A percentile compares a stretch with the other conserved stretches of the same genome.
Evolutionary conservation across 768 basidiomycete species (phyloP).

Genomic region (Cubamyces sp.): DNA sequence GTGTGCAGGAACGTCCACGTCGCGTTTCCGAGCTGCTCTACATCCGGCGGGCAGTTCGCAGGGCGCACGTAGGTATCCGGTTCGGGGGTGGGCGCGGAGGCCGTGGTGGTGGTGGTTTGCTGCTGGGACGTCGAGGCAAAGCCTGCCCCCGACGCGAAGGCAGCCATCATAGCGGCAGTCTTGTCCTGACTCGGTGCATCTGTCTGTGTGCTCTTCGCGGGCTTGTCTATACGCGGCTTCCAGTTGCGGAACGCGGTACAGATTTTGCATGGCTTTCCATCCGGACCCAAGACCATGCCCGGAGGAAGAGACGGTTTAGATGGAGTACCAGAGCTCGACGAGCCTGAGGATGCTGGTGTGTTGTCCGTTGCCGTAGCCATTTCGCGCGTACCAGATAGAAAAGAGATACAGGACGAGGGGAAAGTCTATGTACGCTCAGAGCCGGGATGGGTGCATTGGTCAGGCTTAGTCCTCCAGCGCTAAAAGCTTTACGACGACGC

Average conservation of each 20-base stretch:
- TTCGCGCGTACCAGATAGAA: not conserved
- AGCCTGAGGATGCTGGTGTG: not conserved
- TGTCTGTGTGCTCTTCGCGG: constrained; percentile 10
- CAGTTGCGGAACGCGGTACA: constrained; percentile 82
- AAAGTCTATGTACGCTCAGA: no score
- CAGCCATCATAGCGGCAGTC: constrained; percentile 39
- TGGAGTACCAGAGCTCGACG: constrained; percentile 3
- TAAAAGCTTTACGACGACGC: no score
- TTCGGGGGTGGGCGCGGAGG: constrained; percentile 17
- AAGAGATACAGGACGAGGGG: not conserved
- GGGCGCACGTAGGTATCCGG: constrained; percentile 47
- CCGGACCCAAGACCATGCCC: constrained; percentile 87
- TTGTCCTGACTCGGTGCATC: constrained; percentile 30
- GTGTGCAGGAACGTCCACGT: constrained; percentile 98
- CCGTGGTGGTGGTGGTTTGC: constrained; percentile 13
- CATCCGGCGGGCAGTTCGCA: constrained; percentile 85
- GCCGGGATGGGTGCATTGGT: no score
- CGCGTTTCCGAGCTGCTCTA: constrained; percentile 85
- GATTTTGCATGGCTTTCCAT: constrained; percentile 95
- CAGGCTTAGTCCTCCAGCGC: no score
- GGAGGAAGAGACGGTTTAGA: constrained; percentile 52
- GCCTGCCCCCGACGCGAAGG: constrained; percentile 38
- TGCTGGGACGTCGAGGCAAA: constrained; percentile 27
- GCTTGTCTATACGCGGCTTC: constrained; percentile 47
- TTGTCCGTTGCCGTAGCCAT: not conserved